phyloP scores from a whole-genome alignment of 805 yeast genomes.

The Saturnispora sanitii region DNA sequence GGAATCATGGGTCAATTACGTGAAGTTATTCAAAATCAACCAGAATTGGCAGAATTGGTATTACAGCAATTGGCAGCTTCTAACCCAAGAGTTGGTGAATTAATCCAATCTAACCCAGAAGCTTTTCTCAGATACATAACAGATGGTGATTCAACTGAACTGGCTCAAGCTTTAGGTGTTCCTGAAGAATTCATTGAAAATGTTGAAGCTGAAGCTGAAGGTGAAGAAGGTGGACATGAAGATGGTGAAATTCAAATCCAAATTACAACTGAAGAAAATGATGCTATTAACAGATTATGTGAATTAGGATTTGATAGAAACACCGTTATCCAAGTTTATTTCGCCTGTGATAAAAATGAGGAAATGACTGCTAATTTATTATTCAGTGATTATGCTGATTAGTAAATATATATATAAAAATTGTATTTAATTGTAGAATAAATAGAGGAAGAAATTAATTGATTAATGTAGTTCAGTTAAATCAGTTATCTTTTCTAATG shows the following conservation, averaged over 20 bases:
- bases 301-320: slow-evolving; percentile 89
- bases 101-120: slow-evolving; percentile 83
- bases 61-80: slow-evolving; percentile 71
- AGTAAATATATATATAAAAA: not conserved
- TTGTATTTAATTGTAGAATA: not conserved
- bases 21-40: slow-evolving; percentile 71
- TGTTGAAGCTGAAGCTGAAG: slow-evolving; percentile 24
- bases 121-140: slow-evolving; percentile 68
- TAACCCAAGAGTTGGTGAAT: slow-evolving; percentile 76
- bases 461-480: too few species aligned
- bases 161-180: slow-evolving; percentile 33
- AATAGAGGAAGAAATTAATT: too few species aligned
- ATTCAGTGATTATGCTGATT: slow-evolving; percentile 46
- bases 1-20: slow-evolving; percentile 46
- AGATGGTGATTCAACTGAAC: slow-evolving; percentile 50
- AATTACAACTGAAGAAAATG: slow-evolving; percentile 74
- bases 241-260: slow-evolving; percentile 28
- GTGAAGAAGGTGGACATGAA: slow-evolving; percentile 24
- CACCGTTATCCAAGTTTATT: slow-evolving; percentile 82
- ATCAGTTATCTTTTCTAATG: too few species aligned
- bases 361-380: slow-evolving; percentile 91
- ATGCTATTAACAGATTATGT: slow-evolving; percentile 80
- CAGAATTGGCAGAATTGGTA: slow-evolving; percentile 77
- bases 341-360: slow-evolving; percentile 97
- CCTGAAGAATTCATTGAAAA: slow-evolving; percentile 31